Conservation (phyloP, 2,329 filamentous ascomycete genomes). For the Pseudocercospora fuligena region DNA sequence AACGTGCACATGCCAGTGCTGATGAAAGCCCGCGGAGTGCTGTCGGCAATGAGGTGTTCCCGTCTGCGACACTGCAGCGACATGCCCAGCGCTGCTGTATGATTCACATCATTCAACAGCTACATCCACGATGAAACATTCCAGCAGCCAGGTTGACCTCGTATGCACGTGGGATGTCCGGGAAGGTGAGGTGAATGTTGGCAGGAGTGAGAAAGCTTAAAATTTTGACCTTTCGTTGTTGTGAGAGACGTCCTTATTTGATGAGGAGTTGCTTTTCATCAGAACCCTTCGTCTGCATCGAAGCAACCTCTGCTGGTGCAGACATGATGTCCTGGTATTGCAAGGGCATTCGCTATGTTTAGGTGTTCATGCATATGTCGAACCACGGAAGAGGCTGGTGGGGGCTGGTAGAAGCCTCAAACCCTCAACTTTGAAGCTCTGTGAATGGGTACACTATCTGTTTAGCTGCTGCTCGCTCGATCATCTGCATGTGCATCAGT, state of each 20-base stretch:
- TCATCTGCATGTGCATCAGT: background rate
- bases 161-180: background rate
- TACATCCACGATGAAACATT: conserved; percentile 3
- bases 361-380: background rate
- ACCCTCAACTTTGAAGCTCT: background rate
- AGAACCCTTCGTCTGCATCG: too few relatives aligned
- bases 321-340: background rate
- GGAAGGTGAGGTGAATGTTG: conserved; percentile 4
- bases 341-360: background rate
- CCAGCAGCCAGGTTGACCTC: background rate
- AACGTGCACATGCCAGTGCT: background rate
- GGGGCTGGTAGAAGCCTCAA: background rate
- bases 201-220: background rate
- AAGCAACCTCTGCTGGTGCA: background rate
- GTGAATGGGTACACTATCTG: background rate
- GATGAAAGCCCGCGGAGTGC: background rate
- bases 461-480: background rate
- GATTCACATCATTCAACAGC: background rate
- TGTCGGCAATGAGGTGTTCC: background rate
- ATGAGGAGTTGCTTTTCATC: too few relatives aligned
- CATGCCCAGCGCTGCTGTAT: background rate
- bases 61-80: background rate
- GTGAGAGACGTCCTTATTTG: too few relatives aligned
- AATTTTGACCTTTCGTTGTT: background rate
- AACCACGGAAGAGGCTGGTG: background rate